phyloP scores from a whole-genome alignment of 176 grass and related monocot genomes.

The Triticum timopheevii region DNA sequence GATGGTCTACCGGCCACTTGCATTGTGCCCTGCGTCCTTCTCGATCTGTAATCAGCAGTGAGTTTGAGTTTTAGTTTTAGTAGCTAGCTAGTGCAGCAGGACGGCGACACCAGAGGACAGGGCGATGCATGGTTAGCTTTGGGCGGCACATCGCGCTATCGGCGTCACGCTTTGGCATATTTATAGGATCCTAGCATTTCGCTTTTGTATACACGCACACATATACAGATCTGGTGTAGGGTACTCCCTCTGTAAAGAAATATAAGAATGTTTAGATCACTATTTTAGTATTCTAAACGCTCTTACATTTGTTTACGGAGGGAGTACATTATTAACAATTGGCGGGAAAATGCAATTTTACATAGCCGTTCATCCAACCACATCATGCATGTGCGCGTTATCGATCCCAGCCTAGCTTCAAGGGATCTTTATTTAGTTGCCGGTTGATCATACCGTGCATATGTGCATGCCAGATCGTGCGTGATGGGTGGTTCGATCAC shows the following conservation, averaged over 20 bases:
- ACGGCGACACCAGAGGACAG: not conserved
- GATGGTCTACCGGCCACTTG: no score
- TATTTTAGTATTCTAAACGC: no score
- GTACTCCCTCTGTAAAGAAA: no score
- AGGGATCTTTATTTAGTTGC: not conserved
- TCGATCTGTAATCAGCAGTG: not conserved
- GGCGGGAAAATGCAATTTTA: not conserved
- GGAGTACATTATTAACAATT: not conserved
- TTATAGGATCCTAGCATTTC: not conserved
- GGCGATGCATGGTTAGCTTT: not conserved
- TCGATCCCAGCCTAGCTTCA: not conserved
- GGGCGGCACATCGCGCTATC: not conserved
- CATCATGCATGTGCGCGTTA: not conserved
- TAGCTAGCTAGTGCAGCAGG: not conserved
- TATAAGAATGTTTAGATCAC: no score
- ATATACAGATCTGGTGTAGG: no score
- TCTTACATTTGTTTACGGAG: no score
- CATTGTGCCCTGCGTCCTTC: not conserved
- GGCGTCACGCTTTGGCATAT: not conserved
- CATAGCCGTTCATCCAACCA: not conserved
- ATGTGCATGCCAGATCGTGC: not conserved
- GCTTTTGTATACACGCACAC: not conserved
- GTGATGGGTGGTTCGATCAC: not conserved
- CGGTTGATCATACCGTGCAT: not conserved
- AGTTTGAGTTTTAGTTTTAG: not conserved